Percentiles rank a stretch among this genome's conserved stretches.
Evolutionary conservation across 176 grass and related monocot species (phyloP).

Genomic region (Melocanna baccifera): DNA sequence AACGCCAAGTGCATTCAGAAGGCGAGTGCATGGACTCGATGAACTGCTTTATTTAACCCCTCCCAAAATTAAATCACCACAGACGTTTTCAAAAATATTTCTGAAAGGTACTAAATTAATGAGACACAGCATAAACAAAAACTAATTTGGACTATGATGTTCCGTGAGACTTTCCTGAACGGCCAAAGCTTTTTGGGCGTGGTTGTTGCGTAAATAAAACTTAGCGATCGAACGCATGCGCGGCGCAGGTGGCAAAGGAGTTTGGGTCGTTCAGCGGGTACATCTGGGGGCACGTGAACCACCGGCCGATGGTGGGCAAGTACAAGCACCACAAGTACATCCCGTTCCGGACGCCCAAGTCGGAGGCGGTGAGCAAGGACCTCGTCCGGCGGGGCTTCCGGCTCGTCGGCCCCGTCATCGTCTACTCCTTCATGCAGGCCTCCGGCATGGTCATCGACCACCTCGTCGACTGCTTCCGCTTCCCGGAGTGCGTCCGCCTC

Average conservation of each 20-base stretch:
- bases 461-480: constrained; percentile 78
- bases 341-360: constrained; percentile 84
- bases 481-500: constrained; percentile 58
- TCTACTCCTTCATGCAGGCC: constrained; percentile 97
- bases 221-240: background rate
- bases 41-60: background rate
- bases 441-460: constrained; percentile 82
- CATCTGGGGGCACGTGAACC: constrained; percentile 93
- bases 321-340: constrained; percentile 71
- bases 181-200: background rate
- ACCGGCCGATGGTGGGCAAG: constrained; percentile 66
- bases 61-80: background rate
- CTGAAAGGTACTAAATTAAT: background rate
- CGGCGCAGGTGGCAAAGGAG: constrained; percentile 54
- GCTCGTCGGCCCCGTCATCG: constrained; percentile 84
- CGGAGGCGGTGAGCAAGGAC: constrained; percentile 90
- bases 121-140: background rate
- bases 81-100: background rate
- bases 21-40: constrained; percentile 34
- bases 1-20: constrained; percentile 89
- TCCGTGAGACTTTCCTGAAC: background rate
- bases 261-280: constrained; percentile 94
- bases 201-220: background rate
- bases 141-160: too few relatives aligned
- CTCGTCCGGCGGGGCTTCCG: constrained; percentile 78